These are phyloP conservation scores for Xylariomycetidae sp. DNA, from an alignment of 2,329 filamentous ascomycete species.

Conservation along the genomic window DNA sequence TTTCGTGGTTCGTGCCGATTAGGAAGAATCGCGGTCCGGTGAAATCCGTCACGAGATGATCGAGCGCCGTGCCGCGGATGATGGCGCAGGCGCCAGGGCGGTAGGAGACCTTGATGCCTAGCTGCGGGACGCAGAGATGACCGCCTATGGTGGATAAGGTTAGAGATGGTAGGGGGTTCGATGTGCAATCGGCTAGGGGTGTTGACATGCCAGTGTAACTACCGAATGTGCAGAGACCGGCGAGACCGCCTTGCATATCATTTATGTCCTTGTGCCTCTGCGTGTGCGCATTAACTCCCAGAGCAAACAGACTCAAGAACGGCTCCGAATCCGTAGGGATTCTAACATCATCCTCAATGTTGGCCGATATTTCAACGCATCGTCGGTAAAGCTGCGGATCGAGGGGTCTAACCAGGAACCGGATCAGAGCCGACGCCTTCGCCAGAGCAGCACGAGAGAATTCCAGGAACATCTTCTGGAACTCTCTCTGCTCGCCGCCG, in stretches of 20 bases:
- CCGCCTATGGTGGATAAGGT: no score
- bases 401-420: conserved; percentile 8
- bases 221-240: conserved; percentile 8
- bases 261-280: conserved; percentile 9
- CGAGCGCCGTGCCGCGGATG: conserved; percentile 8
- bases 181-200: no score
- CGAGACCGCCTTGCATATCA: conserved; percentile 7
- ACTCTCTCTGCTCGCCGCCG: conserved; percentile 1
- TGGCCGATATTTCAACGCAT: conserved; percentile 1
- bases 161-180: no score
- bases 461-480: conserved; percentile 1
- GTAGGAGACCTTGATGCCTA: conserved; percentile 12
- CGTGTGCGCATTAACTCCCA: conserved; percentile 11
- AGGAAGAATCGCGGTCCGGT: conserved; percentile 11
- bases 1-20: conserved; percentile 15
- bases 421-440: conserved; percentile 3
- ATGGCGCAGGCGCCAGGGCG: conserved; percentile 11
- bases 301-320: conserved; percentile 12
- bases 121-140: conserved; percentile 12
- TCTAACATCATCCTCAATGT: conserved; percentile 1
- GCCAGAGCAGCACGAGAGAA: conserved; percentile 6
- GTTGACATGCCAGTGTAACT: conserved; percentile 7
- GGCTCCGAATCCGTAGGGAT: conserved; percentile 4
- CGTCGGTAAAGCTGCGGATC: conserved; percentile 4
- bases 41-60: conserved; percentile 13